Conservation (phyloP, 805 yeast species). For the Kuraishia ogatae region DNA sequence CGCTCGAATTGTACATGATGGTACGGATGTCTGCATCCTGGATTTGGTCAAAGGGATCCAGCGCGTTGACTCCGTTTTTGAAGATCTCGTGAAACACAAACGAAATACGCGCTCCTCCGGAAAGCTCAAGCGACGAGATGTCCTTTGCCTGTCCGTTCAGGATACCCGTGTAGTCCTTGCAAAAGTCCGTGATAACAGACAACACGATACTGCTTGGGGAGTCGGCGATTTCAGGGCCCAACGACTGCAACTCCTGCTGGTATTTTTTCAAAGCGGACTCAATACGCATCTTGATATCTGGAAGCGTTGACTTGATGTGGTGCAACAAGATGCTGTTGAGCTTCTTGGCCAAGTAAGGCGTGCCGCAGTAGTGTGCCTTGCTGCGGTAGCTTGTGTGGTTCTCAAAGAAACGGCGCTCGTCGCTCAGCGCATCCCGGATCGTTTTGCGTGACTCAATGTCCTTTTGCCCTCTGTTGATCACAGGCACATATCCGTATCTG, state of each 20-base stretch:
- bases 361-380: conserved; percentile 95
- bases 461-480: conserved; percentile 93
- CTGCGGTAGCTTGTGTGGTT: conserved; percentile 85
- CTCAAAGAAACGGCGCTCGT: conserved; percentile 78
- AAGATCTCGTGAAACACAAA: conserved; percentile 95
- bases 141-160: conserved; percentile 91
- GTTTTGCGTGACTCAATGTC: conserved; percentile 87
- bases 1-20: conserved; percentile 93
- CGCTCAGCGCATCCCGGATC: conserved; percentile 76
- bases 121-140: conserved; percentile 77
- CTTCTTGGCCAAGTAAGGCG: conserved; percentile 93
- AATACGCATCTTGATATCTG: conserved; percentile 88
- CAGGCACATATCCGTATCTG: conserved; percentile 94
- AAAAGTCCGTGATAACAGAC: conserved; percentile 84
- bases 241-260: conserved; percentile 62
- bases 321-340: conserved; percentile 80
- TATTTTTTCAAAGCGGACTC: conserved; percentile 80
- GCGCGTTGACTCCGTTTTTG: conserved; percentile 82
- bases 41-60: conserved; percentile 95
- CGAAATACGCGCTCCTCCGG: conserved; percentile 97
- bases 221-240: conserved; percentile 88
- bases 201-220: conserved; percentile 85
- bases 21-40: conserved; percentile 95
- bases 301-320: conserved; percentile 82
- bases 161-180: conserved; percentile 85